phyloP scores from a whole-genome alignment of 352 stramenopile genomes.

The Phytophthora pseudosyringae region DNA sequence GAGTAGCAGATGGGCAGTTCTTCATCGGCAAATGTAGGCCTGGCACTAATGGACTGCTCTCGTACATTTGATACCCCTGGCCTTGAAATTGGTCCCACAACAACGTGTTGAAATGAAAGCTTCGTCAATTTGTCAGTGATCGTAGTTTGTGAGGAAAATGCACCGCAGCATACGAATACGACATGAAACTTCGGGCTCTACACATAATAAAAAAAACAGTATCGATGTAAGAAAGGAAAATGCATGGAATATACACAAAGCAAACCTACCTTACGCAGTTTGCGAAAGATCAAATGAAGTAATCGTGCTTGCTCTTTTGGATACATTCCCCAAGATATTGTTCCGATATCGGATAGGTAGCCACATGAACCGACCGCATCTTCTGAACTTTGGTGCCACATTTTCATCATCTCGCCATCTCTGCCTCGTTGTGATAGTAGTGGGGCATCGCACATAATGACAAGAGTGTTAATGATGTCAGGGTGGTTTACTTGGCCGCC shows the following conservation, averaged over 20 bases:
- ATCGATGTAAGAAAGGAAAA: background rate
- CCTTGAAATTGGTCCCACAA: conserved; percentile 50
- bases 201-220: background rate
- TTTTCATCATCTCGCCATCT: conserved; percentile 16
- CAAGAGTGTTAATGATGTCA: conserved; percentile 25
- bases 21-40: background rate
- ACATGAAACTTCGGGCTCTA: conserved; percentile 50
- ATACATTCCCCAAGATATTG: conserved; percentile 49
- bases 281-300: conserved; percentile 47
- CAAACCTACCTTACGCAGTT: conserved; percentile 33
- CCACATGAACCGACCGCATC: background rate
- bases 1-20: conserved; percentile 5
- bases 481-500: background rate
- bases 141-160: conserved; percentile 35
- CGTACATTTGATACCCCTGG: background rate
- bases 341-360: conserved; percentile 1
- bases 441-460: conserved; percentile 65
- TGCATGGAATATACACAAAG: background rate
- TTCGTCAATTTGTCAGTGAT: conserved; percentile 40
- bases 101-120: conserved; percentile 54
- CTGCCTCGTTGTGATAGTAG: conserved; percentile 31
- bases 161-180: conserved; percentile 50
- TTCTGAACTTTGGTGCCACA: conserved; percentile 21
- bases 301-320: conserved; percentile 44
- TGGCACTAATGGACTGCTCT: background rate